A percentile compares a stretch with the other conserved stretches of the same genome.
phyloP scores from a whole-genome alignment of 2,329 filamentous ascomycete genomes.

The Westerdykella sp. region DNA sequence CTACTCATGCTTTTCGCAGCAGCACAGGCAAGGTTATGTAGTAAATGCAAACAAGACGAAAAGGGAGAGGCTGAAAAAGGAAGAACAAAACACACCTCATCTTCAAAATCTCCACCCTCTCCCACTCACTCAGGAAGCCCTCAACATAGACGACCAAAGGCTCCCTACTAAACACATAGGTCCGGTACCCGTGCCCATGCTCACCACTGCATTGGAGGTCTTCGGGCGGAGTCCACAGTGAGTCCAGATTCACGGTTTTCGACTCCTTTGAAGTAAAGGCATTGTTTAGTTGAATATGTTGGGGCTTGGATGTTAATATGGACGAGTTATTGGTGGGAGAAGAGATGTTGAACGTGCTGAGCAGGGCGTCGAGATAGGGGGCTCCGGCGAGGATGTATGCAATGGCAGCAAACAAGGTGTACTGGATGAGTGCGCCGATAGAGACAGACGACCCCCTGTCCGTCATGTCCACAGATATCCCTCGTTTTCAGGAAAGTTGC shows the following conservation, averaged over 20 bases:
- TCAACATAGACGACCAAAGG: conserved; percentile 56
- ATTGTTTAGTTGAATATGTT: neutral
- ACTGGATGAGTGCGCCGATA: conserved; percentile 25
- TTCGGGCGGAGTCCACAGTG: conserved; percentile 37
- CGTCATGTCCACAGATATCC: too few relatives aligned
- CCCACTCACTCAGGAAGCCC: conserved; percentile 45
- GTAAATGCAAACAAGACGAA: neutral
- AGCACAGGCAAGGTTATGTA: too few relatives aligned
- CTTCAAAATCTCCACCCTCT: conserved; percentile 47
- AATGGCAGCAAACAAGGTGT: conserved; percentile 22
- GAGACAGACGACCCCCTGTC: conserved; percentile 7
- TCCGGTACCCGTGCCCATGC: conserved; percentile 30
- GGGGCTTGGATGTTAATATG: neutral
- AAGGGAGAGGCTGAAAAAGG: too few relatives aligned
- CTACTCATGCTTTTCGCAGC: too few relatives aligned
- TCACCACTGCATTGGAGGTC: conserved; percentile 32
- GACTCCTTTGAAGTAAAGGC: neutral
- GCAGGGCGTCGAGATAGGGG: conserved; percentile 21
- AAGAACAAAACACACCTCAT: conserved; percentile 43
- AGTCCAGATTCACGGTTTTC: conserved; percentile 8
- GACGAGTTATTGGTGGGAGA: conserved; percentile 12
- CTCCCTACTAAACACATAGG: conserved; percentile 48
- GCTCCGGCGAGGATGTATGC: conserved; percentile 35
- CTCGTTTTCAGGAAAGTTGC: too few relatives aligned
- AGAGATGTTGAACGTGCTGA: conserved; percentile 6